These are phyloP conservation scores for Podaxis sp. DNA, from an alignment of 768 basidiomycete species.

Conservation along the genomic window DNA sequence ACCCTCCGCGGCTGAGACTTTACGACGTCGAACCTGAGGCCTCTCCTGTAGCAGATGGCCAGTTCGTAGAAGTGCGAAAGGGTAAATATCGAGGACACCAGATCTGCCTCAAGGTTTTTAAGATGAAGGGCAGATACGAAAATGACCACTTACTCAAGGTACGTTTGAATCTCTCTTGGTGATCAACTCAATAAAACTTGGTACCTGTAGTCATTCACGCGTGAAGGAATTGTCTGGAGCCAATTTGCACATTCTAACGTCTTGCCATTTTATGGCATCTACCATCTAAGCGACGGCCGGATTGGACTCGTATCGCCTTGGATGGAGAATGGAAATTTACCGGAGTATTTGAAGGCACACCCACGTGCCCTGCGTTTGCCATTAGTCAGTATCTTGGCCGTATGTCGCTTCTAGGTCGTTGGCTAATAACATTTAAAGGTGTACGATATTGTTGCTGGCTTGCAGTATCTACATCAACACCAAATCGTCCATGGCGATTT, in stretches of 20 bases:
- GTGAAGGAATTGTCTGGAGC: slow-evolving; percentile 15
- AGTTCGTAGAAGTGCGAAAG: slow-evolving; percentile 28
- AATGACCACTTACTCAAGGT: slow-evolving; percentile 21
- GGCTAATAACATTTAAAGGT: background rate
- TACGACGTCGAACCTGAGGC: background rate
- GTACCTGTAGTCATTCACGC: background rate
- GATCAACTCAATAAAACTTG: background rate
- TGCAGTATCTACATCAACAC: slow-evolving; percentile 17
- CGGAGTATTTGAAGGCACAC: background rate
- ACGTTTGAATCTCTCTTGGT: background rate
- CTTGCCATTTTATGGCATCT: slow-evolving; percentile 14
- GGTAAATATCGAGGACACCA: slow-evolving; percentile 17
- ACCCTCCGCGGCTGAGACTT: background rate
- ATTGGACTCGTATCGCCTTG: slow-evolving; percentile 16
- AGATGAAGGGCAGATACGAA: slow-evolving; percentile 20
- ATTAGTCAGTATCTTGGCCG: background rate
- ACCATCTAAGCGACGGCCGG: background rate
- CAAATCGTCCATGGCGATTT: slow-evolving; percentile 19
- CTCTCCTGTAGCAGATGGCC: background rate
- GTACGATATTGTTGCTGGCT: slow-evolving; percentile 13
- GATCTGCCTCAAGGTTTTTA: slow-evolving; percentile 25
- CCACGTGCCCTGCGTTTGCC: background rate
- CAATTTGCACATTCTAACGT: slow-evolving; percentile 11
- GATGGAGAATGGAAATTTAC: slow-evolving; percentile 16
- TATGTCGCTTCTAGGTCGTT: background rate